Conservation (phyloP, 108 stramenopile species). For the Asterionellopsis glacialis region DNA sequence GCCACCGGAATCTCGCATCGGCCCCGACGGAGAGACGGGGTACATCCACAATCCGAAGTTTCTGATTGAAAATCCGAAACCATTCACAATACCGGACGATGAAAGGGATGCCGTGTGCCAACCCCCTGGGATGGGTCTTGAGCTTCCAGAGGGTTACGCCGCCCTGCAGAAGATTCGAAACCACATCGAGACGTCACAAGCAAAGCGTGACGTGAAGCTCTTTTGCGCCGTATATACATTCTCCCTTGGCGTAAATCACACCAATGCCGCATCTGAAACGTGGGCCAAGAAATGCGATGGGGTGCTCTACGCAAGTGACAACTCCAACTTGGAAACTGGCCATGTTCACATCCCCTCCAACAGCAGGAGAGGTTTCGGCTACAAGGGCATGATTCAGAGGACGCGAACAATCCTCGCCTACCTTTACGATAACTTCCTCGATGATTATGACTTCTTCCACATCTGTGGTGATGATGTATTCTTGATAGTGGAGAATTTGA, state of each 20-base stretch:
- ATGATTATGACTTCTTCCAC: slow-evolving; percentile 79
- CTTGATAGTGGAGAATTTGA: slow-evolving; percentile 35
- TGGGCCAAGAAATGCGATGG: slow-evolving; percentile 73
- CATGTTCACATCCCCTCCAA: slow-evolving; percentile 43
- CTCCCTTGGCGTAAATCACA: too few species aligned
- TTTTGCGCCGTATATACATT: slow-evolving; percentile 12
- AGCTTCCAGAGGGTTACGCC: background rate
- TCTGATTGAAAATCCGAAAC: slow-evolving; percentile 1
- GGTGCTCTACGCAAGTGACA: slow-evolving; percentile 55
- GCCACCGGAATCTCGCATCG: too few species aligned
- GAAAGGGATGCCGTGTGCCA: background rate
- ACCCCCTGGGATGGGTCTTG: background rate
- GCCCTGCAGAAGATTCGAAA: background rate
- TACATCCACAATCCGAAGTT: slow-evolving; percentile 9
- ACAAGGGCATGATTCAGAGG: slow-evolving; percentile 88
- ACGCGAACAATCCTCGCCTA: slow-evolving; percentile 69
- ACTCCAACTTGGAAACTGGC: slow-evolving; percentile 35
- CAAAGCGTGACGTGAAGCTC: background rate
- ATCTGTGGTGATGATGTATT: slow-evolving; percentile 69
- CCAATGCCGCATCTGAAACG: slow-evolving; percentile 37
- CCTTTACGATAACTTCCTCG: slow-evolving; percentile 47
- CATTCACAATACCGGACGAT: background rate
- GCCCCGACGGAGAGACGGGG: slow-evolving; percentile 10
- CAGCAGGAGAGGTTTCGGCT: slow-evolving; percentile 41
- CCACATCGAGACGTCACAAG: background rate